Base-by-base conservation (phyloP, 495 filamentous ascomycete species). In the Aspergillus cristatus region DNA sequence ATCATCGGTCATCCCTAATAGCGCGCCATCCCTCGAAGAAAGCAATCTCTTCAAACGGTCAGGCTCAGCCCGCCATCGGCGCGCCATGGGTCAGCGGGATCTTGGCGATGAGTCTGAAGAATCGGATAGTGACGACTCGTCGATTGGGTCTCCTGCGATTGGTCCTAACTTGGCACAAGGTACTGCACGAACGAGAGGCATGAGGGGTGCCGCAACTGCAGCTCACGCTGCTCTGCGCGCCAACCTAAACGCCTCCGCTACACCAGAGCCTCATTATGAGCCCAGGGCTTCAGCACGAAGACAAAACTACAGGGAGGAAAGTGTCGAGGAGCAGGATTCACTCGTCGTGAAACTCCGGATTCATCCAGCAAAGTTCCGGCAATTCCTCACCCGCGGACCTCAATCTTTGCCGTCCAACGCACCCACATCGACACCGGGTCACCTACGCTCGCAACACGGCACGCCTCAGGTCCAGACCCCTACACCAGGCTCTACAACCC, bases 1-100 rank as follows among this genome's bases (percentile, higher is more conserved):
- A 2, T 96, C 91, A 14, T 83, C 81, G 3, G 84, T 91, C 18
- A 71, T 98, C 28, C 91, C 91, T 1, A 90, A 91, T 26, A 85
- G 84, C 2, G 91, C 85, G 15, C 64, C 71, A 18, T 72, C 75
- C 6, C 62, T 95, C 20, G 91, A 97, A 43, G 83, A 87, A 43
- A 90, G 79, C 46, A 78, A 89, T 46, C 75, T 94, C 0, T 91
- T 79, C 60, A 95, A 95, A 60, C 70, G 76, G 14, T 74, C 73
- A 14, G 78, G 76, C 30, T 80, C 75, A 48, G 59, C 63, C 22
- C 66, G 74, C 12, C 56, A 52, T 28, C 52, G 66, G 40, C 65
- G 67, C 30, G 57, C 54, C 17, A 64, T 70, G 24, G 60, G 70
- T 14, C 58, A 72, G 34, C 58, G 60, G 28, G 79, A 79, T 38